These are phyloP conservation scores for Sphaerulina musiva DNA, from an alignment of 2,329 filamentous ascomycete species.

Conservation along the genomic window DNA sequence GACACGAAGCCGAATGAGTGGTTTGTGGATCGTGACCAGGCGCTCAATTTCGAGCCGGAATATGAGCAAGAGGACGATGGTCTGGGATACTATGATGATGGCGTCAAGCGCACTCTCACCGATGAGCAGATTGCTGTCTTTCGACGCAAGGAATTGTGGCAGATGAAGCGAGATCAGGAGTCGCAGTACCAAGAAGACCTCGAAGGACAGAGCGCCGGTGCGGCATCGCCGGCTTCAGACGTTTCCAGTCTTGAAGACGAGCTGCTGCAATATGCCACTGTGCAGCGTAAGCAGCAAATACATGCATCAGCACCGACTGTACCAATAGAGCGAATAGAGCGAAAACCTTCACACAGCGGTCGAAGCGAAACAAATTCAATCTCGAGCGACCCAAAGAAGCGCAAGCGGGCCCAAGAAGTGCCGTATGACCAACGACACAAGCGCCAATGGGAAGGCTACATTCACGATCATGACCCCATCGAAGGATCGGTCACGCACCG, in stretches of 20 bases:
- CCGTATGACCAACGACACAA: slow-evolving; percentile 32
- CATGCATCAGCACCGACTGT: not conserved
- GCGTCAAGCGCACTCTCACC: slow-evolving; percentile 80
- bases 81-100: slow-evolving; percentile 80
- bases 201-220: slow-evolving; percentile 10
- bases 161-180: slow-evolving; percentile 51
- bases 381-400: slow-evolving; percentile 15
- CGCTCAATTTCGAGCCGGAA: slow-evolving; percentile 22
- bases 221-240: slow-evolving; percentile 21
- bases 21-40: slow-evolving; percentile 29
- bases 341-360: slow-evolving; percentile 17
- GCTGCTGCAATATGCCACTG: slow-evolving; percentile 14
- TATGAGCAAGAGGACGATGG: slow-evolving; percentile 49
- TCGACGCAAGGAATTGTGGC: slow-evolving; percentile 76
- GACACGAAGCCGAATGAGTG: slow-evolving; percentile 32
- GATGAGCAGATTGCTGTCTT: slow-evolving; percentile 89
- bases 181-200: slow-evolving; percentile 15
- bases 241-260: slow-evolving; percentile 27
- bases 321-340: slow-evolving; percentile 4
- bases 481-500: slow-evolving; percentile 40
- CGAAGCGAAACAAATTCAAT: slow-evolving; percentile 19
- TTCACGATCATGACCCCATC: slow-evolving; percentile 33
- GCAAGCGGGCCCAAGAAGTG: slow-evolving; percentile 18
- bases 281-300: slow-evolving; percentile 1
- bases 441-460: slow-evolving; percentile 33